Base-by-base conservation (phyloP, 2,329 filamentous ascomycete genomes). In the Colletotrichum kahawae region DNA sequence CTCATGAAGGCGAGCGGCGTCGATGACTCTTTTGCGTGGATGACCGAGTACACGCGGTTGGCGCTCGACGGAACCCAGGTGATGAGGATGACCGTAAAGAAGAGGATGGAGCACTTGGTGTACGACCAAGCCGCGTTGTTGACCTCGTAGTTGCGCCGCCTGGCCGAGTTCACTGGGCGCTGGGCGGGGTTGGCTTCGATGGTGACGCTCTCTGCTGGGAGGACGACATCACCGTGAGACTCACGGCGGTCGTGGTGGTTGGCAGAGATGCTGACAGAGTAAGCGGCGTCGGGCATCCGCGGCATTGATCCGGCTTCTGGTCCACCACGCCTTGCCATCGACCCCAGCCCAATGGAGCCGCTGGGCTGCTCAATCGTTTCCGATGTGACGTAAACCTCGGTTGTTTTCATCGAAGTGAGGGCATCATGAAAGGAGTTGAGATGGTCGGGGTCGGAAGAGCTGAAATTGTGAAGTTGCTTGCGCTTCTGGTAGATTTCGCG, bases 61-160 rank as follows among this genome's bases (percentile, higher is more conserved):
- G 93, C 89, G 27, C 92, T 94, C 1, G 94, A 95, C 2, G 91
- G 95, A 72, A 96, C 91, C 93, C 93, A 95, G 7, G 93, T 94
- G 31, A 95, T 89, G 66, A 94, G 86, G 74, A 95, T 88, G 1
- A 93, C 93, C 1, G 91, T 88, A 83, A 95, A 95, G 87, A 95
- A 94, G 10, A 95, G 87, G 33, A 94, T 86, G 1, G 93, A 90
- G 62, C 93, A 93, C 79, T 93, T 93, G 71, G 92, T 91, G 81
- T 95, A 95, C 2, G 90, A 89, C 91, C 91, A 93, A 1, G 92
- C 90, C 4, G 92, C 92, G 43, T 88, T 92, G 80, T 90, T 92
- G 24, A 91, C 86, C 71, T 91, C 90, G 71, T 88, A 85, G 43
- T 86, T 85, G 76, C 79, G 85, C 79, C 79, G 83, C 74, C 81